Conservation (phyloP, 116 monocot species). For the Iris pallida region DNA sequence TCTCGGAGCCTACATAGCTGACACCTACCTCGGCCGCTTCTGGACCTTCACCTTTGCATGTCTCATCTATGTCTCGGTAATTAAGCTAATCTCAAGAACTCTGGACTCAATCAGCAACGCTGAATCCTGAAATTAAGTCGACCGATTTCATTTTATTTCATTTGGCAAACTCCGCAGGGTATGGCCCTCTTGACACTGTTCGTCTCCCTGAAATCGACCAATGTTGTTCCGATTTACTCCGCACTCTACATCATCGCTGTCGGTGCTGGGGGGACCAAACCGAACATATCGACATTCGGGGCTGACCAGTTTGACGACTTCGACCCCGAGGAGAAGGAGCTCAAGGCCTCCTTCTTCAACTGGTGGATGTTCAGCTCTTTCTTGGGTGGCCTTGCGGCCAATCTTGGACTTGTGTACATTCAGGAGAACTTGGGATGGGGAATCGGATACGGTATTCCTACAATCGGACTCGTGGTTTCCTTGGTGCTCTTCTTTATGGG, state of each 20-base stretch:
- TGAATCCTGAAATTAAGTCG: too few relatives aligned
- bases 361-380: slow-evolving; percentile 91
- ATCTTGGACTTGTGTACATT: slow-evolving; percentile 51
- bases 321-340: slow-evolving; percentile 39
- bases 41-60: slow-evolving; percentile 76
- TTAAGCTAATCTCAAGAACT: too few relatives aligned
- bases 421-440: slow-evolving; percentile 78
- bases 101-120: too few relatives aligned
- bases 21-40: slow-evolving; percentile 63
- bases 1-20: slow-evolving; percentile 71
- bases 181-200: slow-evolving; percentile 57
- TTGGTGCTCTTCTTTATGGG: slow-evolving; percentile 53
- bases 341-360: slow-evolving; percentile 76
- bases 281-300: slow-evolving; percentile 69
- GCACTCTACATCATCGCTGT: slow-evolving; percentile 65
- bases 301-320: slow-evolving; percentile 73
- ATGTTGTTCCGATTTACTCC: slow-evolving; percentile 52
- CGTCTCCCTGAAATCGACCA: slow-evolving; percentile 45
- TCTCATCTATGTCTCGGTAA: slow-evolving; percentile 56
- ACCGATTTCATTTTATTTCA: too few relatives aligned
- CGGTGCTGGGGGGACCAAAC: slow-evolving; percentile 72
- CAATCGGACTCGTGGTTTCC: slow-evolving; percentile 40
- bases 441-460: slow-evolving; percentile 59
- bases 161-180: slow-evolving; percentile 23
- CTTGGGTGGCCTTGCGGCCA: slow-evolving; percentile 45